Percentiles rank a stretch among this genome's conserved stretches.
Evolutionary conservation across 768 basidiomycete genomes (phyloP).

Genomic region (Lentinula detonsa): DNA sequence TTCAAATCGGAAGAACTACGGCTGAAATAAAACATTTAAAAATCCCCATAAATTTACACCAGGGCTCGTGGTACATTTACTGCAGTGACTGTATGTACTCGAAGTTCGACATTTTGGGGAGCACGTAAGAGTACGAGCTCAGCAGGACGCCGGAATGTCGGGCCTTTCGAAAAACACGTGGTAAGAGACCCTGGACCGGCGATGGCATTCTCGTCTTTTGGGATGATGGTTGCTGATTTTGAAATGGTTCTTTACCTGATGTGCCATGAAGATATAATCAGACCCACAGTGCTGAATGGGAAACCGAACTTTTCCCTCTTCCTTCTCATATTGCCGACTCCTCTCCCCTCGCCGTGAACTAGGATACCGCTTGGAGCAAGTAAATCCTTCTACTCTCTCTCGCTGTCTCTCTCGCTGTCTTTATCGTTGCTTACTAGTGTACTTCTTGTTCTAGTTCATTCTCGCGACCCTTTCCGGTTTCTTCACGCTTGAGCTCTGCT

Average conservation of each 20-base stretch:
- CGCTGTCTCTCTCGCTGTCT: not conserved
- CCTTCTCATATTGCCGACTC: constrained; percentile 24
- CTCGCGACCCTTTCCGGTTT: constrained; percentile 93
- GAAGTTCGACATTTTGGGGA: not conserved
- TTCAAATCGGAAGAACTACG: not conserved
- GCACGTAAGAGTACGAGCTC: not conserved
- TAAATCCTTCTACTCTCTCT: constrained; percentile 4
- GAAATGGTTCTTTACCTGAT: not conserved
- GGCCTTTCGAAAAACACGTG: not conserved
- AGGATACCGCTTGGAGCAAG: constrained; percentile 45
- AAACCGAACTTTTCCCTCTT: constrained; percentile 7
- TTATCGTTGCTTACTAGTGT: constrained; percentile 15
- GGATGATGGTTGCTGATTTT: constrained; percentile 1
- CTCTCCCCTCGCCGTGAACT: constrained; percentile 31
- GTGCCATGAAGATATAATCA: not conserved
- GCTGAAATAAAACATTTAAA: not conserved
- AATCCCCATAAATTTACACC: not conserved
- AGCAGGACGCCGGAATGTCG: not conserved
- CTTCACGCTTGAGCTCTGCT: constrained; percentile 64
- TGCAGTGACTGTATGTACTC: not conserved
- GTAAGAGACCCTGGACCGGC: not conserved
- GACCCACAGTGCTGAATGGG: not conserved
- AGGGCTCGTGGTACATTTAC: not conserved
- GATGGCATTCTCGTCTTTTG: not conserved
- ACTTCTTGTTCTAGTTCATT: constrained; percentile 32